Base-by-base conservation (phyloP, 2,329 filamentous ascomycete genomes). In the Stemphylium vesicarium region DNA sequence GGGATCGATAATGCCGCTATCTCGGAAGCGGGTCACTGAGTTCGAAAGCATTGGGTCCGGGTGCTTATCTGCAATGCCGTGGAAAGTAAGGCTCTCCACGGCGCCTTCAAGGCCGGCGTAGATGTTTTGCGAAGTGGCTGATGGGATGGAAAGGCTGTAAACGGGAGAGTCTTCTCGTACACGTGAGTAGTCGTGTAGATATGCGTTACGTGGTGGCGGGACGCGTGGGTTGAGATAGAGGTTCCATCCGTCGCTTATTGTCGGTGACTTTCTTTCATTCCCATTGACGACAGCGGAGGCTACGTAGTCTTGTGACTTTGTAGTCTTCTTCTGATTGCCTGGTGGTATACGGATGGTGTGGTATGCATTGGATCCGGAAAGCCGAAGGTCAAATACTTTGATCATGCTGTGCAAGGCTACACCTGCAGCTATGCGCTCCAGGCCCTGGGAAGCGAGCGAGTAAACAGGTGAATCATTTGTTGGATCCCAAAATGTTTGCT, bases 341-440 rank as follows among this genome's bases (percentile, higher is more conserved):
- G 64, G 16, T 1, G 64, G 50, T 1, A 65, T 47, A n/a, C 75
- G 60, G 16, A 74, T 61, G 42, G 63, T 60, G 18, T 71, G 70
- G 54, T 81, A 81, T 1, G 72, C 60, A 37, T 75, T 71, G 2
- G 75, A 76, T 26, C 78, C 77, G 0, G 76, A 63, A 64, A 85
- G 76, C 20, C 86, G 83, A 38, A 88, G 67, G 62, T 89, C 85
- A 60, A 86, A 88, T 4, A 87, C 75, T 62, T 88, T 88, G 39
- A 88, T 72, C 45, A 87, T 77, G 39, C 80, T 82, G 68, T 88
- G 83, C 43, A 81, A 78, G 3, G 81, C 81, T 1, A 81, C 80
- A 20, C 86, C 86, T 10, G 81, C 83, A 8, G 87, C 66, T 50
- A 88, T 80, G 2, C 80, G 78, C 60, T 87, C 82, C 16, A 80